phyloP scores from a whole-genome alignment of 352 stramenopile genomes.

The Phytophthora multivora region DNA sequence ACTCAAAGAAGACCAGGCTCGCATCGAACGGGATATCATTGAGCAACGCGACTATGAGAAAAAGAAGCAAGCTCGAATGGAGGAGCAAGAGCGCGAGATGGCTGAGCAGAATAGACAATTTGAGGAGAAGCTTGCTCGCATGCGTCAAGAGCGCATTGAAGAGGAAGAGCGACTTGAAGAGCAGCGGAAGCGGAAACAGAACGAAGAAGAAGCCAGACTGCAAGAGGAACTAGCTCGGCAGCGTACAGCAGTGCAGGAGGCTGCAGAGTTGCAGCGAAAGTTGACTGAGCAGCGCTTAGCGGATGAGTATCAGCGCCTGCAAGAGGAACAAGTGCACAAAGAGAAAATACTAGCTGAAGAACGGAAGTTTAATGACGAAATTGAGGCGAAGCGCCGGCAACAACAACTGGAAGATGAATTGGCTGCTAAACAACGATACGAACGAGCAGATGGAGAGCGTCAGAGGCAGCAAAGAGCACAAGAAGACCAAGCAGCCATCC shows the following conservation, averaged over 20 bases:
- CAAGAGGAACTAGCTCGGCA: slow-evolving; percentile 44
- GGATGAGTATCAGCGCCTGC: slow-evolving; percentile 28
- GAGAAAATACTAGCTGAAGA: slow-evolving; percentile 28
- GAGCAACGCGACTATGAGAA: slow-evolving; percentile 59
- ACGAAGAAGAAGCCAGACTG: slow-evolving; percentile 38
- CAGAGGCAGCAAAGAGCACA: slow-evolving; percentile 1
- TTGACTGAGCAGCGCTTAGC: slow-evolving; percentile 20
- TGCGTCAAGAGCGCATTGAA: slow-evolving; percentile 40
- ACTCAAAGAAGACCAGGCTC: slow-evolving; percentile 43
- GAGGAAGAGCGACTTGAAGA: slow-evolving; percentile 42
- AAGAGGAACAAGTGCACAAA: slow-evolving; percentile 28
- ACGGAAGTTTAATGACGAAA: slow-evolving; percentile 22
- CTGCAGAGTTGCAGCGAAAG: slow-evolving; percentile 34
- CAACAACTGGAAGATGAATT: slow-evolving; percentile 29
- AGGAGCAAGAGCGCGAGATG: slow-evolving; percentile 45
- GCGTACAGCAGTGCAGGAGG: slow-evolving; percentile 38
- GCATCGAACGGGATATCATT: slow-evolving; percentile 50
- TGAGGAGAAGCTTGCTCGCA: slow-evolving; percentile 47
- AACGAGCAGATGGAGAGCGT: slow-evolving; percentile 27
- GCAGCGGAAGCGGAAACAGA: slow-evolving; percentile 25
- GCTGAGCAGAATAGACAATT: slow-evolving; percentile 42
- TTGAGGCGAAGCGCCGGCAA: slow-evolving; percentile 20
- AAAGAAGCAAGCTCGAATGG: slow-evolving; percentile 39
- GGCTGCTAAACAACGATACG: slow-evolving; percentile 7
- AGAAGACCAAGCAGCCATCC: neutral